These are phyloP conservation scores for Pichia rugopelliculosa DNA, from an alignment of 805 yeast species.

Conservation along the genomic window DNA sequence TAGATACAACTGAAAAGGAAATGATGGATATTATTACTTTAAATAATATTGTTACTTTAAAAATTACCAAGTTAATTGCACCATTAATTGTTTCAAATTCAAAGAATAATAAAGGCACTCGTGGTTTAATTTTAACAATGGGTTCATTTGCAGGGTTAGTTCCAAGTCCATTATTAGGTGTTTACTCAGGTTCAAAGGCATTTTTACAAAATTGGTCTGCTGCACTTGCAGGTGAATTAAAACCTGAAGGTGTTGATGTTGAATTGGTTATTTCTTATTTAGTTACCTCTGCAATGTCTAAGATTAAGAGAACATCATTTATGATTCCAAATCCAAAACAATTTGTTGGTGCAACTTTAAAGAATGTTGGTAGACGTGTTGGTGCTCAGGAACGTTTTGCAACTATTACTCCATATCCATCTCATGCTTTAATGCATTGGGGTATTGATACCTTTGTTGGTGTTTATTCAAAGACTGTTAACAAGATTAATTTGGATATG, in stretches of 20 bases:
- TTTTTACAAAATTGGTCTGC: conserved; percentile 90
- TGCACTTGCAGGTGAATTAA: conserved; percentile 81
- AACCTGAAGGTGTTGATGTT: conserved; percentile 66
- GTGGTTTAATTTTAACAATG: conserved; percentile 84
- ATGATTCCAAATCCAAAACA: conserved; percentile 74
- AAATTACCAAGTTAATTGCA: conserved; percentile 70
- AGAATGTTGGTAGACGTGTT: conserved; percentile 67
- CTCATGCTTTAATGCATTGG: conserved; percentile 90
- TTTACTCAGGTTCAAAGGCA: conserved; percentile 94
- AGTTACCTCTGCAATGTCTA: conserved; percentile 94
- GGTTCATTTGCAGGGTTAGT: conserved; percentile 94
- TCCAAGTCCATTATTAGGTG: conserved; percentile 88
- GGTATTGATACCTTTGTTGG: conserved; percentile 73
- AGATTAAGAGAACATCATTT: conserved; percentile 68
- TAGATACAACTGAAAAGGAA: conserved; percentile 70
- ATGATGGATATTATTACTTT: conserved; percentile 74
- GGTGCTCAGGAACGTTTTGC: conserved; percentile 91
- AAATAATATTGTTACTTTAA: conserved; percentile 77
- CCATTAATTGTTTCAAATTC: conserved; percentile 61
- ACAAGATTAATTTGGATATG: conserved; percentile 61
- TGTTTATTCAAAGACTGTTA: conserved; percentile 65
- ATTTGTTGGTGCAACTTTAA: conserved; percentile 70
- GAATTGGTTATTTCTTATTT: conserved; percentile 80
- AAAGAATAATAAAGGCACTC: conserved; percentile 31
- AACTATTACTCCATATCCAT: conserved; percentile 86